These are phyloP conservation scores for Boletus insuetus DNA, from an alignment of 768 basidiomycete genomes.

Conservation along the genomic window DNA sequence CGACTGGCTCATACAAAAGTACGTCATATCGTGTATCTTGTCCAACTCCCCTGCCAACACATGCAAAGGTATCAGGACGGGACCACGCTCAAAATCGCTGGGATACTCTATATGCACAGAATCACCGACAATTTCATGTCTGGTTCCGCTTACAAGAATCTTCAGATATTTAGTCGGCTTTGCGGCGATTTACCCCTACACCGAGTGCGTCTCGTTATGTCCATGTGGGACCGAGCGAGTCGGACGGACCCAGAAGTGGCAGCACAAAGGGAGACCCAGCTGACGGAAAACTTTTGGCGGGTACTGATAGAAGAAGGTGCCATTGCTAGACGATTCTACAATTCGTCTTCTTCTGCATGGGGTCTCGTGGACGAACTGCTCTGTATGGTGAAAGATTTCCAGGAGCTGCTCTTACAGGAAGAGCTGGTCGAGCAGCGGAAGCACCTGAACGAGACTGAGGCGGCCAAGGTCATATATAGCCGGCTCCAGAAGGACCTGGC, in stretches of 20 bases:
- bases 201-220: slow-evolving; percentile 36
- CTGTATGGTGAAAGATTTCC: neutral
- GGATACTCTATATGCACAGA: slow-evolving; percentile 34
- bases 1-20: slow-evolving; percentile 20
- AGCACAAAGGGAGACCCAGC: slow-evolving; percentile 22
- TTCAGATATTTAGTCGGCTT: slow-evolving; percentile 34
- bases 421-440: slow-evolving; percentile 13
- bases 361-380: neutral
- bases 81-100: slow-evolving; percentile 16
- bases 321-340: neutral
- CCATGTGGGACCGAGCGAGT: slow-evolving; percentile 32
- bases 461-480: slow-evolving; percentile 18
- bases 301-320: slow-evolving; percentile 5
- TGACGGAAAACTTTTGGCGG: slow-evolving; percentile 27
- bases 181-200: slow-evolving; percentile 33
- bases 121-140: slow-evolving; percentile 36
- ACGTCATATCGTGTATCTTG: neutral
- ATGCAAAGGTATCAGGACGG: slow-evolving; percentile 10
- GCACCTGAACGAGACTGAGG: slow-evolving; percentile 23
- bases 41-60: neutral
- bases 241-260: slow-evolving; percentile 15
- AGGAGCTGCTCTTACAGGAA: slow-evolving; percentile 18
- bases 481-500: slow-evolving; percentile 13
- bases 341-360: neutral
- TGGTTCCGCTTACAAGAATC: slow-evolving; percentile 29